These are phyloP conservation scores for Paramecium primaurelia DNA, from an alignment of 73 alveolate species.

Conservation along the genomic window DNA sequence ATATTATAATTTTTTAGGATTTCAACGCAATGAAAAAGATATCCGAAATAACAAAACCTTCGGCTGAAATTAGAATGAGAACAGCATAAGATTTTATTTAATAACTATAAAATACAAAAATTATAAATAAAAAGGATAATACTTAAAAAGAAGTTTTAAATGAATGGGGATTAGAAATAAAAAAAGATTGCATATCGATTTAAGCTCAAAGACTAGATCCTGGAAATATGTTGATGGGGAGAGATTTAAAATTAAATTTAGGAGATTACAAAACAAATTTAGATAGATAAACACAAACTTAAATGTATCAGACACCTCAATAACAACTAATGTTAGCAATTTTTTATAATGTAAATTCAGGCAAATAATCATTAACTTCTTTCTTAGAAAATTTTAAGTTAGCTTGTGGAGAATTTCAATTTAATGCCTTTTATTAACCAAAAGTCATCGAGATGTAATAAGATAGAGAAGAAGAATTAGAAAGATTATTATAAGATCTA, in stretches of 20 bases:
- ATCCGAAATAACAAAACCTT: slow-evolving; percentile 83
- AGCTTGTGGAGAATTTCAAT: background rate
- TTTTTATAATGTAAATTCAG: background rate
- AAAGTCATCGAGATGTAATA: background rate
- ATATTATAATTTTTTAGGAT: background rate
- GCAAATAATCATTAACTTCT: background rate
- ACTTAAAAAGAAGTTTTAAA: slow-evolving; percentile 65
- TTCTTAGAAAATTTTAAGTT: background rate
- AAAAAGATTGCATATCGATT: background rate
- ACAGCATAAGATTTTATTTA: slow-evolving; percentile 74
- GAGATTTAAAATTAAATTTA: slow-evolving; percentile 50
- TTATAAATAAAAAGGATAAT: slow-evolving; percentile 64
- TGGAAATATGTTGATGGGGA: slow-evolving; percentile 72
- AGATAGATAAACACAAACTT: slow-evolving; percentile 81
- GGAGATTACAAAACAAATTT: slow-evolving; percentile 63
- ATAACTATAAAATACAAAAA: background rate
- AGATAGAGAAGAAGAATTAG: background rate
- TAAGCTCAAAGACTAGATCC: slow-evolving; percentile 62
- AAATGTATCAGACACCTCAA: slow-evolving; percentile 63
- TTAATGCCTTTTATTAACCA: background rate
- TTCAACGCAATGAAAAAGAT: slow-evolving; percentile 85
- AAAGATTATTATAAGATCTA: background rate
- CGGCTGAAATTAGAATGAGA: slow-evolving; percentile 77
- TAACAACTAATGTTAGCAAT: background rate
- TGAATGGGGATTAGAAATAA: slow-evolving; percentile 78